A percentile compares a stretch with the other conserved stretches of the same genome.
These are phyloP conservation scores for Leptomonas seymouri DNA, from an alignment of 208 protist species.

Conservation along the genomic window DNA sequence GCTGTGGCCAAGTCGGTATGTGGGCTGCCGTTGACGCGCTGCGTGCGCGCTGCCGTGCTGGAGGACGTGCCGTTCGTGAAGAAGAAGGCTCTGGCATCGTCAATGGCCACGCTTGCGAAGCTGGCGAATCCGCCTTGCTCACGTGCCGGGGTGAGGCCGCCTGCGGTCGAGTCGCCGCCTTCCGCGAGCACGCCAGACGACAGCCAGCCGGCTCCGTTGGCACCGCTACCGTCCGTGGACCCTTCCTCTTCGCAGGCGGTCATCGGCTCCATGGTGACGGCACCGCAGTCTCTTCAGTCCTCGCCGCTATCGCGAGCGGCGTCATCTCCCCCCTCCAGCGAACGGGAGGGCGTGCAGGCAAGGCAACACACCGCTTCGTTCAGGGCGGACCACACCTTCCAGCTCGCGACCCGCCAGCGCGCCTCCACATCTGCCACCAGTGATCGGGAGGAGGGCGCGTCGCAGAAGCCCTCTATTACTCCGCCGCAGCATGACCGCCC, in stretches of 20 bases:
- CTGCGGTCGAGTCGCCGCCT: not conserved
- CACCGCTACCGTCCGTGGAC: not conserved
- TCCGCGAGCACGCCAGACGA: too few species aligned
- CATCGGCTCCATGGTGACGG: not conserved
- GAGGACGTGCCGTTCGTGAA: slow-evolving; percentile 4
- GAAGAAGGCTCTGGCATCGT: not conserved
- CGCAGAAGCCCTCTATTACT: not conserved
- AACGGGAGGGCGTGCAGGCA: too few species aligned
- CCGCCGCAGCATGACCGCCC: not conserved
- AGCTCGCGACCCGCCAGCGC: not conserved
- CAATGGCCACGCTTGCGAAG: not conserved
- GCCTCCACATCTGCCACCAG: not conserved
- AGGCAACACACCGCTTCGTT: too few species aligned
- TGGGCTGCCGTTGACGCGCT: slow-evolving; percentile 10
- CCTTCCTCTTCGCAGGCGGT: not conserved
- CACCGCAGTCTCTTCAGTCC: not conserved
- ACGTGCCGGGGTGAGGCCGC: not conserved
- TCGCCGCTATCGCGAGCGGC: not conserved
- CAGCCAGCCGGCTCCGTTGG: not conserved
- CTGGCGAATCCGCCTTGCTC: not conserved
- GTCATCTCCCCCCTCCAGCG: too few species aligned
- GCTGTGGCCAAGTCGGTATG: slow-evolving; percentile 18
- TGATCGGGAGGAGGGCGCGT: not conserved
- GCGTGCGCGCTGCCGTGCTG: slow-evolving; percentile 3
- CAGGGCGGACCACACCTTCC: too few species aligned